Evolutionary conservation across 108 stramenopile genomes (phyloP).

Genomic region (Nannochloropsis salina): DNA sequence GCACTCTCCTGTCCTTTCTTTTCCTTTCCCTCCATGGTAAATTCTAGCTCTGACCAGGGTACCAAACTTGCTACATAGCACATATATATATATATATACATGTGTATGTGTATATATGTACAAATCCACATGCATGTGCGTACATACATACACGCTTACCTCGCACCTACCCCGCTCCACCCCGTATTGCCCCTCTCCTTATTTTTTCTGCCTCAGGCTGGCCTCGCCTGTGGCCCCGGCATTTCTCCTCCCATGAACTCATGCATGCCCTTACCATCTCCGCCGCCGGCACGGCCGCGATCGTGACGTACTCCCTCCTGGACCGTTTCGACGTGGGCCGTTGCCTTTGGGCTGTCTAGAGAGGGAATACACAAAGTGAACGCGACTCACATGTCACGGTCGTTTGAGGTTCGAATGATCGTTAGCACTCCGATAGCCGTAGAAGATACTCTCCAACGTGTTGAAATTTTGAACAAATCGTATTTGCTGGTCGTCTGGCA

Average conservation of each 20-base stretch:
- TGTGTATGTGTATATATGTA: too few relatives aligned
- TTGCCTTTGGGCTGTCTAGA: not conserved
- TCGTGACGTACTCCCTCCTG: not conserved
- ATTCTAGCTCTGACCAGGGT: too few relatives aligned
- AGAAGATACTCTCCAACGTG: too few relatives aligned
- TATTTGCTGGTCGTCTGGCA: too few relatives aligned
- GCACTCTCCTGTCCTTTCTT: not conserved
- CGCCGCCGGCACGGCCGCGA: not conserved
- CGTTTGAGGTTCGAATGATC: too few relatives aligned
- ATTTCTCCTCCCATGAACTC: slow-evolving; percentile 20
- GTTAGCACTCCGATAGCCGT: too few relatives aligned
- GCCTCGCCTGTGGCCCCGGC: not conserved
- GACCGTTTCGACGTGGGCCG: not conserved
- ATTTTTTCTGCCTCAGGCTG: not conserved
- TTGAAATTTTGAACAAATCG: too few relatives aligned
- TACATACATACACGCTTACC: too few relatives aligned
- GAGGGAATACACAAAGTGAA: not conserved
- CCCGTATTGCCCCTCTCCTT: not conserved
- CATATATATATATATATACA: too few relatives aligned
- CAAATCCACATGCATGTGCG: too few relatives aligned
- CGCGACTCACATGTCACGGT: too few relatives aligned
- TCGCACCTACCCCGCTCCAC: not conserved
- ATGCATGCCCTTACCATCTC: not conserved
- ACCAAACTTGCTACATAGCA: too few relatives aligned
- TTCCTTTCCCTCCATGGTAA: not conserved